Conservation (phyloP, 768 basidiomycete genomes). For the Tricholoma furcatifolium region DNA sequence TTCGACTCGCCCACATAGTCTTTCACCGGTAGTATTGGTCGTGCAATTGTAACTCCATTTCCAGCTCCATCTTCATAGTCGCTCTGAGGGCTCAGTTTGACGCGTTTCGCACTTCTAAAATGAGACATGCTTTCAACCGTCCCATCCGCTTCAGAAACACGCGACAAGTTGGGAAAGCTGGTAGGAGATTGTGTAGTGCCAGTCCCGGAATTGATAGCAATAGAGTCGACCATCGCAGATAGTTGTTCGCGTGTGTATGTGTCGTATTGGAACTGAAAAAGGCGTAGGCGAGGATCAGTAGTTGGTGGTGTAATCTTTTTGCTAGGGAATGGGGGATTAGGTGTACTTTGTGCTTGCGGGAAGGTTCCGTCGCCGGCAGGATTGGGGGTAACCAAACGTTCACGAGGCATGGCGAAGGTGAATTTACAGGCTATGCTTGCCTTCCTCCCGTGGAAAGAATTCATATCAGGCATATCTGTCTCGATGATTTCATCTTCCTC, state of each 20-base stretch:
- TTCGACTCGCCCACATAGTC: conserved; percentile 80
- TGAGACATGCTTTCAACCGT: conserved; percentile 44
- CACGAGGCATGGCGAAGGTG: conserved; percentile 68
- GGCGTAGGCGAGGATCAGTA: conserved; percentile 74
- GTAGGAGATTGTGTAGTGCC: conserved; percentile 44
- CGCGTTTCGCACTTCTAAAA: conserved; percentile 74
- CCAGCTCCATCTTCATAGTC: conserved; percentile 56
- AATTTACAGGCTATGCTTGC: conserved; percentile 59
- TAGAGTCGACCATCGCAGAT: conserved; percentile 91
- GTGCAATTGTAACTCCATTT: conserved; percentile 43
- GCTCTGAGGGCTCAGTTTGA: conserved; percentile 70
- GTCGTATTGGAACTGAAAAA: conserved; percentile 95
- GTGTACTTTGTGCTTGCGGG: conserved; percentile 67
- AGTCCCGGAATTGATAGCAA: conserved; percentile 74
- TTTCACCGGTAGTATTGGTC: conserved; percentile 46
- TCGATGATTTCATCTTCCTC: conserved; percentile 45
- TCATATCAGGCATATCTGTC: conserved; percentile 50
- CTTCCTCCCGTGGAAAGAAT: conserved; percentile 43
- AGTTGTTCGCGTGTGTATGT: conserved; percentile 95
- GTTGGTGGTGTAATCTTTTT: conserved; percentile 33
- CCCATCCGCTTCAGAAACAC: conserved; percentile 43
- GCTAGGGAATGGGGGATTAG: conserved; percentile 35
- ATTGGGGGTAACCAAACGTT: conserved; percentile 27
- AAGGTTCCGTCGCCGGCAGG: conserved; percentile 21
- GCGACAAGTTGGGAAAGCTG: conserved; percentile 45